These are phyloP conservation scores for Zoysia pacifica DNA, from an alignment of 176 grass and related monocot species.

Conservation along the genomic window DNA sequence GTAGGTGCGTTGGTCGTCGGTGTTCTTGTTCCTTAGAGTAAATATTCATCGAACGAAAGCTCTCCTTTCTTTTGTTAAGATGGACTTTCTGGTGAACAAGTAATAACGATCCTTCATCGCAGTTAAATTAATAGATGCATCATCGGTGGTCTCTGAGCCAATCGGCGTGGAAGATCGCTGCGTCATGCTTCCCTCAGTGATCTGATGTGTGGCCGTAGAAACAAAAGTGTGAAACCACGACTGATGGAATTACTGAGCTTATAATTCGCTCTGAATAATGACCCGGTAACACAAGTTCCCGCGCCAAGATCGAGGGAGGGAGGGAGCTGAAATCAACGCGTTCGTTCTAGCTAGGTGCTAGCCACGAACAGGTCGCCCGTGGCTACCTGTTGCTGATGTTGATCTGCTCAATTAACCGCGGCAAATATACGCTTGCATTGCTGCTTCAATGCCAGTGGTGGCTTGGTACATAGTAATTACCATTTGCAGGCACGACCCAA, in stretches of 20 bases:
- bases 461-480: constrained; percentile 20
- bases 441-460: neutral
- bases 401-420: too few relatives aligned
- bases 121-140: too few relatives aligned
- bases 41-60: neutral
- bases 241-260: too few relatives aligned
- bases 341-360: too few relatives aligned
- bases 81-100: too few relatives aligned
- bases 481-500: constrained; percentile 33
- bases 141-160: too few relatives aligned
- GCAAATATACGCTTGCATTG: too few relatives aligned
- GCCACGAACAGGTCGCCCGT: too few relatives aligned
- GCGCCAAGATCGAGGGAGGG: neutral
- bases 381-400: too few relatives aligned
- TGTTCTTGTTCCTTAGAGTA: neutral
- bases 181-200: neutral
- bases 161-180: neutral
- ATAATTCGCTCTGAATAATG: neutral
- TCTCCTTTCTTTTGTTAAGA: neutral
- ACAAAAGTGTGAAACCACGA: constrained; percentile 45
- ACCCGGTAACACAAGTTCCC: neutral
- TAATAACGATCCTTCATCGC: neutral
- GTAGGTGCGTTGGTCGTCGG: neutral
- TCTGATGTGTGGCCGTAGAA: neutral
- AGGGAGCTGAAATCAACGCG: too few relatives aligned